phyloP scores from a whole-genome alignment of 176 grass and related monocot species.

The Pharus latifolius region DNA sequence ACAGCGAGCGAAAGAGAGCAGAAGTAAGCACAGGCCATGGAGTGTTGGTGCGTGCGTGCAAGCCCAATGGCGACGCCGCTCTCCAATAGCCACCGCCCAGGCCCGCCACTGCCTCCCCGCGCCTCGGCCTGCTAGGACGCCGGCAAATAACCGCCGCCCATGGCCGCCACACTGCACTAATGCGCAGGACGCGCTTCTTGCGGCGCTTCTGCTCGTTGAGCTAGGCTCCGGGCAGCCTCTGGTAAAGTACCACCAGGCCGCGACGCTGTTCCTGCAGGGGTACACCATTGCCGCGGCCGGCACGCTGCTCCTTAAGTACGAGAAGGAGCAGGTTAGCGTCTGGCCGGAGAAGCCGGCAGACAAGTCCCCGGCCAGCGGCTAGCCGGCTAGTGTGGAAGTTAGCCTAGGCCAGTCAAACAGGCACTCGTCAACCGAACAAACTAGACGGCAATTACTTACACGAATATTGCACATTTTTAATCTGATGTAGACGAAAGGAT shows the following conservation, averaged over 20 bases:
- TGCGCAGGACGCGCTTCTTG: too few species aligned
- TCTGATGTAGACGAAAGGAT: too few species aligned
- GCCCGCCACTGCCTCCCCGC: conserved; percentile 22
- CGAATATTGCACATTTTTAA: too few species aligned
- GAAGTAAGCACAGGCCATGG: conserved; percentile 7
- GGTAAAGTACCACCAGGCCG: conserved; percentile 60
- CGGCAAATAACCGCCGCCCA: background rate
- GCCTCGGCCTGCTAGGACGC: conserved; percentile 32
- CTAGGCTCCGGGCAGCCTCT: conserved; percentile 63
- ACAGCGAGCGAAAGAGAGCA: too few species aligned
- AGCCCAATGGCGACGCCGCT: conserved; percentile 48
- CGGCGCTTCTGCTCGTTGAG: conserved; percentile 85
- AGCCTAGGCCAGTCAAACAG: too few species aligned
- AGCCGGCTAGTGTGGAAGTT: too few species aligned
- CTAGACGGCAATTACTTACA: too few species aligned
- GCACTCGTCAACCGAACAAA: too few species aligned
- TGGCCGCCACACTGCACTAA: too few species aligned
- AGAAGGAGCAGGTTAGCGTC: conserved; percentile 86
- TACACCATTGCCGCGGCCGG: conserved; percentile 53
- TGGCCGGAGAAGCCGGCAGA: conserved; percentile 43
- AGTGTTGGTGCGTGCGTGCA: conserved; percentile 26
- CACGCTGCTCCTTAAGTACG: conserved; percentile 62
- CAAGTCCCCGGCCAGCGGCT: background rate
- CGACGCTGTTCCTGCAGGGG: conserved; percentile 78
- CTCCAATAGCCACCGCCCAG: conserved; percentile 49